Evolutionary conservation across 1,284 basidiomycete species (phyloP), one percentile per base, ranked within the genome.

Genomic region (Pyrrhoderma noxium): DNA sequence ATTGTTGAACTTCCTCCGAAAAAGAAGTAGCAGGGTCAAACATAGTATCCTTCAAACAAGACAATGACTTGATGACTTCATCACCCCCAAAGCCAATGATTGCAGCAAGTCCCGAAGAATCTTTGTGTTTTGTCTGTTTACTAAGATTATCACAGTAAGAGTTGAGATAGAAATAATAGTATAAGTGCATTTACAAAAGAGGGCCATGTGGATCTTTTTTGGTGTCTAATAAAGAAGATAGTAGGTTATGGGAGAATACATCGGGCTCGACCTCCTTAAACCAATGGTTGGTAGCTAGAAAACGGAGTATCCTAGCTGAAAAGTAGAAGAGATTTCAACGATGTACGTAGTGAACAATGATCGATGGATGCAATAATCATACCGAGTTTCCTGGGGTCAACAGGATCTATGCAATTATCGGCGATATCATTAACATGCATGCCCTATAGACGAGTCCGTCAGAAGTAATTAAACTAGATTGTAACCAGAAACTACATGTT

Each of bases 51-150:
- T 25, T 21, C 23, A 51, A 23, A 19, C 34, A n/a, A 23, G 47
- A 39, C 4, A 39, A 19, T 11, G 64, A 69, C 9, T 70, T 49
- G 14, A 68, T 48, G 35, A 42, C 45, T 31, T 54, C 48, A 5
- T 45, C 51, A n/a, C 18, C 43, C 40, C 45, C 51, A 35, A 47
- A 53, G 13, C 45, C 51, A 21, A 39, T 45, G 23, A 53, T 48
- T 8, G 51, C 51, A n/a, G 51, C 51, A 11, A 53, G 22, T 7
- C 51, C 51, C 3, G 45, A 23, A 21, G 51, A 47, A 39, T 47
- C 25, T 31, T 44, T 48, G 31, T 53, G 51, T 42, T 53, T 53
- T 8, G 46, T 47, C 8, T 3, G 11, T 8, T 46, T 23, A 25
- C 47, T 53, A 14, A 27, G 9, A 14, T 44, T 11, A 7, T 11